Percentiles rank a stretch among this genome's conserved stretches.
Evolutionary conservation across 768 basidiomycete species (phyloP).

Genomic region (Xerocomus potaroensis): DNA sequence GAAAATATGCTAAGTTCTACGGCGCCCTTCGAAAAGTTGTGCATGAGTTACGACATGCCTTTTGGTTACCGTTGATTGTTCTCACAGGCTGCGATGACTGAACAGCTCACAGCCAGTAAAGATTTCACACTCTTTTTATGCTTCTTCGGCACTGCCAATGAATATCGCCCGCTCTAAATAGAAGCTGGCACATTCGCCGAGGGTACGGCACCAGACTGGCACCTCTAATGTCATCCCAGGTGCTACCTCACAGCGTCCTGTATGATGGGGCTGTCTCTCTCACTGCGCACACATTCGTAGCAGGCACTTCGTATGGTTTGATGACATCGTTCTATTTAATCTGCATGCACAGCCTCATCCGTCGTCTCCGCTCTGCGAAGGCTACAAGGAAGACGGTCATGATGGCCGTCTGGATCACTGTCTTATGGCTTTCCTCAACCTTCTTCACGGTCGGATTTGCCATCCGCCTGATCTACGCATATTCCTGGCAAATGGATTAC

Average conservation of each 20-base stretch:
- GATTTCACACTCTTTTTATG: no score
- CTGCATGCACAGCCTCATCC: not conserved
- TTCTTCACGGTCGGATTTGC: not conserved
- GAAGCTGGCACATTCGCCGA: no score
- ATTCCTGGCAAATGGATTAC: conserved; percentile 3
- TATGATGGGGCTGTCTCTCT: not conserved
- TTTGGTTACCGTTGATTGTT: no score
- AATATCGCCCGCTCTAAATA: no score
- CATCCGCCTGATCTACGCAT: not conserved
- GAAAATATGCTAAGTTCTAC: no score
- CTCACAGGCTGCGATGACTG: no score
- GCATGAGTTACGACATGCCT: no score
- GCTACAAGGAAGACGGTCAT: not conserved
- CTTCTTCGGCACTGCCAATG: no score
- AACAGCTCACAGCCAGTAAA: no score
- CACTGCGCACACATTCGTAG: not conserved
- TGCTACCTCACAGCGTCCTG: not conserved
- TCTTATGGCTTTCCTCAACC: not conserved
- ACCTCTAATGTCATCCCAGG: not conserved
- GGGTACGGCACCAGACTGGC: no score
- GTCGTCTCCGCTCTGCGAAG: no score
- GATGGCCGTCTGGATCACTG: not conserved
- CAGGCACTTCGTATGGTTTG: not conserved
- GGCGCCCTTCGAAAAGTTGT: no score
- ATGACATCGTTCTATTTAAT: not conserved